A percentile compares a stretch with the other conserved stretches of the same genome.
Conservation (phyloP, 2,329 filamentous ascomycete species). For the Aspergillus sp. region DNA sequence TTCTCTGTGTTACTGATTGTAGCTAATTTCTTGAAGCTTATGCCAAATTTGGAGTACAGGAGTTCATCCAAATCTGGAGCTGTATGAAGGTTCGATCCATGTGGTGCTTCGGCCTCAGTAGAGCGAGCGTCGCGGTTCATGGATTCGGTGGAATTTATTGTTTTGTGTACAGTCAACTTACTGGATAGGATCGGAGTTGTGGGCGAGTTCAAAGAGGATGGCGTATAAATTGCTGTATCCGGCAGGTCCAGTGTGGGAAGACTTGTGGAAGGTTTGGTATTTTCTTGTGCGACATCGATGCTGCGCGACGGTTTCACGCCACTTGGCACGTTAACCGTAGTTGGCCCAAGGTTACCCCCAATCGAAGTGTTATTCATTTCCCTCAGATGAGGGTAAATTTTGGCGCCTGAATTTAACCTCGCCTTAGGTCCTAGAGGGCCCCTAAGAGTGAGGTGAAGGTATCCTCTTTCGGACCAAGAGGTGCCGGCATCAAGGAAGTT, state of each 20-base stretch:
- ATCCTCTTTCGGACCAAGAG: constrained; percentile 4
- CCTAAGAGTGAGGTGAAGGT: constrained; percentile 25
- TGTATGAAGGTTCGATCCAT: neutral
- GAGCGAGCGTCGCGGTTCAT: neutral
- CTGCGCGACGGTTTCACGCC: neutral
- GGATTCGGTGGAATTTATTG: neutral
- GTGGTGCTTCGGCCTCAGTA: neutral
- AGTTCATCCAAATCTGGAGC: constrained; percentile 11
- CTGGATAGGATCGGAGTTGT: neutral
- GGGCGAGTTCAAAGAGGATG: neutral
- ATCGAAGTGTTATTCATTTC: neutral
- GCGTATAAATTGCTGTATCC: neutral
- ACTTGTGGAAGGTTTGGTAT: neutral
- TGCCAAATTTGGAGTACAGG: constrained; percentile 20
- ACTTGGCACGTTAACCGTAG: neutral
- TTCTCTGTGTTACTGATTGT: constrained; percentile 19
- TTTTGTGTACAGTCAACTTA: neutral
- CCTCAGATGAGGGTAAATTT: neutral
- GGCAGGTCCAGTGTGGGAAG: neutral
- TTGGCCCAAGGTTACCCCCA: neutral
- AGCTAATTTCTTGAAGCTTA: constrained; percentile 31
- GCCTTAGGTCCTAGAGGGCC: constrained; percentile 8
- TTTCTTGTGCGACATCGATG: neutral
- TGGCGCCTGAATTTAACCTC: neutral
- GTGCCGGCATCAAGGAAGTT: constrained; percentile 20